Evolutionary conservation across 2,329 filamentous ascomycete genomes (phyloP), one percentile per base, ranked within the genome.

Genomic region (Magnaporthales sp.): DNA sequence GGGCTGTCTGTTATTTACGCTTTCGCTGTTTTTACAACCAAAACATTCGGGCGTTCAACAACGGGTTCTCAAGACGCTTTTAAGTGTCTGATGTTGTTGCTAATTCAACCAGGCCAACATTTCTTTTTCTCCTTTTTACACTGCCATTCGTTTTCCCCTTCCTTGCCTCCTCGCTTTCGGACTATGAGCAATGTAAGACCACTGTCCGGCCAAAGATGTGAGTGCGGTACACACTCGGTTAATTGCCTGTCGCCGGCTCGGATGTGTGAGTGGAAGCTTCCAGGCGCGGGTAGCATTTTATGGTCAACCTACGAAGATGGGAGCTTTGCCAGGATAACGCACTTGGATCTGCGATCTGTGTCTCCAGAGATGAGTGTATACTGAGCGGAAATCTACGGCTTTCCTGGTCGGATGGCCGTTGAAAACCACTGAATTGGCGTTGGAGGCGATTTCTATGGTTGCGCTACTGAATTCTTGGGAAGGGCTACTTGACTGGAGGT

Each of bases 21-120:
- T 86, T 84, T 89, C 86, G 85, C 84, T 89, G 87, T 90, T 91
- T 91, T 91, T 89, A 83, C 88, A 91, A 92, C 89, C 86, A 91
- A 91, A 91, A 90, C 87, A 88, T 84, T 80, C 54, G 80, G 88
- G 85, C 85, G 86, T 89, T 91, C 89, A 91, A 91, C 88, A 85
- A 81, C 79, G 86, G 86, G 86, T 86, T 86, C 22, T 22, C 86
- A 88, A 86, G 84, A 83, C 83, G 83, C 81, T 82, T 81, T 80
- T 78, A 56, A 46, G 46, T 81, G 79, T 85, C 80, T 84, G 77
- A 66, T 66, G 74, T 81, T 80, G 81, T 80, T 58, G 80, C 82
- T 82, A 87, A 80, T 84, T 90, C 87, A 90, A 90, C 87, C 82
- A 88, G 84, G 83, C 78, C 74, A 68, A 70, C 66, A 70, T 70